Conservation (phyloP, 2,329 filamentous ascomycete species). For the Nakataea oryzae region DNA sequence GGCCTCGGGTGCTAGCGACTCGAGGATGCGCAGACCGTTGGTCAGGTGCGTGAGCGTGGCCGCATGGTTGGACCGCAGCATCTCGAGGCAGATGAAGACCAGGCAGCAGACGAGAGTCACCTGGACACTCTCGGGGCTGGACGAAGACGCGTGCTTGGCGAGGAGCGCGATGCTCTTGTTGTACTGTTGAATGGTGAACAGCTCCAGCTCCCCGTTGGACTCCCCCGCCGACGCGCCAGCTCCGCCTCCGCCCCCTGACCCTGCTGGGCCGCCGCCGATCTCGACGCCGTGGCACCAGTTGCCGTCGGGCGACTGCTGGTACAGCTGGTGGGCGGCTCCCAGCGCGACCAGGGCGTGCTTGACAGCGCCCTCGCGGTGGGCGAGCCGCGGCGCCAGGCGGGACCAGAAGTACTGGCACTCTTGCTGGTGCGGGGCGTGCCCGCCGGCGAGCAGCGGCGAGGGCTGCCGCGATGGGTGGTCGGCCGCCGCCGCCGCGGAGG, state of each 20-base stretch:
- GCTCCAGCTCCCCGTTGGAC: slow-evolving; percentile 17
- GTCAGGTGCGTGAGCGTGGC: slow-evolving; percentile 14
- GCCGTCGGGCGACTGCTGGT: slow-evolving; percentile 9
- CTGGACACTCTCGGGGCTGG: slow-evolving; percentile 13
- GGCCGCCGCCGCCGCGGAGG: slow-evolving; percentile 14
- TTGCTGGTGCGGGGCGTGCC: slow-evolving; percentile 15
- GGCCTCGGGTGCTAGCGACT: slow-evolving; percentile 10
- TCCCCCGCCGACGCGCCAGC: neutral
- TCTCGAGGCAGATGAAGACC: slow-evolving; percentile 17
- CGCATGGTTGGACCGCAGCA: slow-evolving; percentile 12
- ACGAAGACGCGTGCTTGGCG: slow-evolving; percentile 13
- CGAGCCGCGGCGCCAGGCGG: slow-evolving; percentile 18
- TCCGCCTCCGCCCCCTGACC: neutral
- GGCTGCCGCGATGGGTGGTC: slow-evolving; percentile 13
- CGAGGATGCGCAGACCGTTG: slow-evolving; percentile 17
- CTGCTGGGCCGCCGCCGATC: neutral
- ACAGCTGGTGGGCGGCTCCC: slow-evolving; percentile 18
- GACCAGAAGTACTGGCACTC: slow-evolving; percentile 17
- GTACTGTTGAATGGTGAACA: slow-evolving; percentile 27
- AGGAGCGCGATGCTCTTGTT: slow-evolving; percentile 23
- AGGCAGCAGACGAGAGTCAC: slow-evolving; percentile 17
- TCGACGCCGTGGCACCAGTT: neutral
- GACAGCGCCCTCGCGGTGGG: slow-evolving; percentile 17
- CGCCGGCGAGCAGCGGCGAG: neutral
- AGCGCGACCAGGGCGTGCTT: slow-evolving; percentile 23